Conservation (phyloP, 441 rosid species). For the Hura crepitans region DNA sequence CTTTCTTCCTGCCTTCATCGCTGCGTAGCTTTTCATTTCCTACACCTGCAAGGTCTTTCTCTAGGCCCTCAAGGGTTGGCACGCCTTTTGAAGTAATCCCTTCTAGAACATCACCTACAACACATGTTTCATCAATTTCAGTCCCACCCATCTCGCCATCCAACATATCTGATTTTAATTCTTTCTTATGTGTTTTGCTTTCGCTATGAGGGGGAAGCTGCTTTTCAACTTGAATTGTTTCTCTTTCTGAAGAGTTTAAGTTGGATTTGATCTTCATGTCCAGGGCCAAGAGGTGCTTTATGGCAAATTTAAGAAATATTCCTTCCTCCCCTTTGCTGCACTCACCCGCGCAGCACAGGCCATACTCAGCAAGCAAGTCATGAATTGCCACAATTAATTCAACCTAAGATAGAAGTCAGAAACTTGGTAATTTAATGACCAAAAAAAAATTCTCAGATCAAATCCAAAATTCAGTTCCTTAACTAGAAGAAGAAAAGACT, state of each 20-base stretch:
- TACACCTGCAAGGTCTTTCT: conserved; percentile 26
- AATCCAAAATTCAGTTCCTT: conserved; percentile 7
- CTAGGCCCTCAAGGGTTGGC: conserved; percentile 24
- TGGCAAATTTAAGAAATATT: conserved; percentile 86
- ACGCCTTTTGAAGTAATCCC: conserved; percentile 27
- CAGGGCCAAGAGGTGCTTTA: conserved; percentile 89
- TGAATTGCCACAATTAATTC: conserved; percentile 85
- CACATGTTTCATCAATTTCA: conserved; percentile 32
- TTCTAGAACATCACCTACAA: conserved; percentile 36
- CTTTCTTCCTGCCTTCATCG: conserved; percentile 31
- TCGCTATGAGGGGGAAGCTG: conserved; percentile 27
- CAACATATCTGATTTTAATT: conserved; percentile 33
- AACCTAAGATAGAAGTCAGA: conserved; percentile 46
- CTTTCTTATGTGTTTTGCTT: conserved; percentile 37
- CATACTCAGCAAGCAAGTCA: conserved; percentile 91
- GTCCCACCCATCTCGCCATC: conserved; percentile 44
- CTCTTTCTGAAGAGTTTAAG: conserved; percentile 45
- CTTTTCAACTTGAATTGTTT: conserved; percentile 35
- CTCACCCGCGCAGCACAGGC: conserved; percentile 88
- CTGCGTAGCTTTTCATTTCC: conserved; percentile 29
- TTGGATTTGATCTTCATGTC: conserved; percentile 89
- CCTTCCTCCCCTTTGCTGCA: conserved; percentile 86
- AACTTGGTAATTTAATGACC: conserved; percentile 15
- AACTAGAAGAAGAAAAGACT: conserved; percentile 25
- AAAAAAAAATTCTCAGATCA: conserved; percentile 15